Evolutionary conservation across 306 rosid genomes (phyloP), one percentile per base, ranked within the genome.

Genomic region (Neltuma alba): DNA sequence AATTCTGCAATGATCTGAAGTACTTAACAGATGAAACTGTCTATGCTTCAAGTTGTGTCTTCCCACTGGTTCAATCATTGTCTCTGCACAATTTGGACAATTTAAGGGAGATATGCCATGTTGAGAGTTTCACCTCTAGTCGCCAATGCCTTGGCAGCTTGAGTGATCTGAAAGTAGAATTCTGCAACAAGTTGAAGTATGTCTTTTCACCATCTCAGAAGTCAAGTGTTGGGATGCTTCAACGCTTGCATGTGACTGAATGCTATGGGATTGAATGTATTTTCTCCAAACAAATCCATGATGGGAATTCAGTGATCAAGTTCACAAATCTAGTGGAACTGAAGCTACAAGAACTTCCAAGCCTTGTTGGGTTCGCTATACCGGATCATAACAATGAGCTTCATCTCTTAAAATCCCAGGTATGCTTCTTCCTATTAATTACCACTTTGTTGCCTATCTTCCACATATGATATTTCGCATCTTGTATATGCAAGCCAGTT

Each of bases 211-310:
- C 30, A 20, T 67, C 38, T 76, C 63, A 34, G 23, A 40, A 50
- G 27, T 28, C 48, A 33, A 65, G 74, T 15, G 23, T 76, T 55
- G 64, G 50, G n/a, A 47, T 18, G 57, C 80, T 76, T 64, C 74
- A 63, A 76, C 25, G 65, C 74, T 65, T 76, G 74, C 80, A 64
- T 76, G 73, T 76, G 27, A 18, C 20, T 63, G 73, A 76, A 47
- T 64, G 80, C 57, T 40, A 38, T 52, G 81, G 57, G 30, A 25
- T 77, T 34, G 57, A 67, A 77, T 50, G 50, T 38, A 48, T 76
- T 14, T 9, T 77, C 74, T 77, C 64, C 30, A 48, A 21, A 58
- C 18, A 16, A 1, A 3, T 13, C 50, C 28, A 34, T 14, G 81
- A 7, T 25, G 54, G 64, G 45, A 23, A 76, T 1, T 63, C 50